A percentile compares a stretch with the other conserved stretches of the same genome.
phyloP scores from a whole-genome alignment of 2,329 filamentous ascomycete species.

The Helotiales sp. region DNA sequence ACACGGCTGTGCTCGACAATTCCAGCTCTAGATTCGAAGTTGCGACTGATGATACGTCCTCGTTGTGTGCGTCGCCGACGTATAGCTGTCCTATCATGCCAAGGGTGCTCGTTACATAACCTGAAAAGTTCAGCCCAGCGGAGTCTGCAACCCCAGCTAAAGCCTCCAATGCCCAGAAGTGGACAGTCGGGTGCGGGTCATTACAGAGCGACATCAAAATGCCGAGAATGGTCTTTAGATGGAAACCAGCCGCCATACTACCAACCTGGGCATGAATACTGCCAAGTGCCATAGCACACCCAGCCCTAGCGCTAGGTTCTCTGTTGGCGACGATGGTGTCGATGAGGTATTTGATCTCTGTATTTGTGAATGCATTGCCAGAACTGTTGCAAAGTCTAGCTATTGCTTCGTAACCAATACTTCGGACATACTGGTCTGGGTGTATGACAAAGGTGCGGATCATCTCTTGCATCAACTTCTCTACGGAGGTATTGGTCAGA shows the following conservation, averaged over 20 bases:
- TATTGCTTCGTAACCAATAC: slow-evolving; percentile 79
- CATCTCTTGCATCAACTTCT: slow-evolving; percentile 81
- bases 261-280: slow-evolving; percentile 94
- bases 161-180: slow-evolving; percentile 94
- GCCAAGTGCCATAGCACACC: slow-evolving; percentile 90
- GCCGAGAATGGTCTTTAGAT: slow-evolving; percentile 95
- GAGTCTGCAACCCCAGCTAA: slow-evolving; percentile 85
- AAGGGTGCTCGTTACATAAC: slow-evolving; percentile 84
- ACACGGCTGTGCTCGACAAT: slow-evolving; percentile 75
- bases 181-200: slow-evolving; percentile 91
- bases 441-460: slow-evolving; percentile 73
- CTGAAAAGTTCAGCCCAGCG: slow-evolving; percentile 87
- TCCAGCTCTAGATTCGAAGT: slow-evolving; percentile 91
- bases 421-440: slow-evolving; percentile 82
- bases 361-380: slow-evolving; percentile 85
- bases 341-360: slow-evolving; percentile 86
- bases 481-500: slow-evolving; percentile 71
- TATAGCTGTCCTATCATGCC: slow-evolving; percentile 95
- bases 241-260: slow-evolving; percentile 94
- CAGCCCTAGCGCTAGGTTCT: slow-evolving; percentile 89
- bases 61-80: slow-evolving; percentile 85
- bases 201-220: slow-evolving; percentile 98
- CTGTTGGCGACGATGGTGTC: slow-evolving; percentile 93
- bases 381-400: slow-evolving; percentile 76
- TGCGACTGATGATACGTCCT: slow-evolving; percentile 74